Base-by-base conservation (phyloP, 73 alveolate genomes). In the Diophrys sp. region DNA sequence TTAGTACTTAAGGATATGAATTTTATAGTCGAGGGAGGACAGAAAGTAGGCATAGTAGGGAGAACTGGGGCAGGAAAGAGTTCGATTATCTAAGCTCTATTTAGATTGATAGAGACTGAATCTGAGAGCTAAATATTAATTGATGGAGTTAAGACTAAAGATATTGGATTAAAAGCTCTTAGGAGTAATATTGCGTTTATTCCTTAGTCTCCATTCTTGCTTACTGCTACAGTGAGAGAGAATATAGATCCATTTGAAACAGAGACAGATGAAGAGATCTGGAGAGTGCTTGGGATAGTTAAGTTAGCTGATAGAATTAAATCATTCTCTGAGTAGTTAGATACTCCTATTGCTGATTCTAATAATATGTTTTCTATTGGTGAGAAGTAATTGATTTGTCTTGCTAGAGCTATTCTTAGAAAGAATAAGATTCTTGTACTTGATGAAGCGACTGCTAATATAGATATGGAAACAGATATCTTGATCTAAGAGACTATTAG, bases 191-290 rank as follows among this genome's bases (percentile, higher is more conserved):
- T 95, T 33, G 79, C 95, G 1, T 75, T 90, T 28, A 93, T 95
- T 67, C 97, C 98, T 24, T 92, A 95, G 85, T 86, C 83, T 44
- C 98, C 99, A 1, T 83, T 82, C 70, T 80, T 95, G 67, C 80
- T 95, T 54, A 84, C 87, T 68, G 95, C 97, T 11, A 83, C 85
- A 78, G 79, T 95, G 79, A 90, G 91, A 67, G 91, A 90, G 56
- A 95, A 95, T 85, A 74, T 95, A 55, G 99, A 95, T 62, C 99
- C 99, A 23, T 93, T 84, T 66, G 80, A 83, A 14, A 23, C 26
- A 30, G 29, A 54, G 26, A 1, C 77, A 0, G 91, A 83, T 44
- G 82, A 67, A 11, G 91, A 83, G 27, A 54, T 83, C 27, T 24
- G 29, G 34, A 14, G 24, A 23, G 82, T 54, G 0, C 69, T 83